Base-by-base conservation (phyloP, 805 yeast genomes). In the Brettanomyces bruxellensis region DNA sequence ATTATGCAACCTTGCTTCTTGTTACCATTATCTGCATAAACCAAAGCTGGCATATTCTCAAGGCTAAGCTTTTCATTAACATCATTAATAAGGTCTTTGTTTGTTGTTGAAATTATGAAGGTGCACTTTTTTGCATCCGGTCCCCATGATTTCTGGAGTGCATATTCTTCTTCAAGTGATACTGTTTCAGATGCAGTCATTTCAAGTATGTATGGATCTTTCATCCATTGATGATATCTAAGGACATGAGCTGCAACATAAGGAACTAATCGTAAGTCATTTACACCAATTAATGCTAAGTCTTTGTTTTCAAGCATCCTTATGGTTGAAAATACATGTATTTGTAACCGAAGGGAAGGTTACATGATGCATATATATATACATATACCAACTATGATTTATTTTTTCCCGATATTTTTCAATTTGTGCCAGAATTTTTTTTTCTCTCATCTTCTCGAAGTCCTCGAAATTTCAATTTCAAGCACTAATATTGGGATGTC, bases 191-290 rank as follows among this genome's bases (percentile, higher is more conserved):
- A 38, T 14, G 41, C 41, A 7, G 41, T 38, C 41, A 38, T 38
- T 23, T 38, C 41, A 13, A 38, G 41, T 13, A 38, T 22, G 41
- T 38, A 38, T 3, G 41, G 41, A 38, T 38, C 41, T 23, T 38
- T 38, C 25, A 38, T 14, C 41, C 41, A 38, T 23, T 38, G 41
- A 38, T 38, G 41, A 38, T 38, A 38, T 23, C 41, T 38, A 18
- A 25, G 41, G 18, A 38, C 41, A 14, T 38, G 41, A 23, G n/a
- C 5, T 6, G 25, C 7, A 13, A 14, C 41, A 38, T 38, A 38
- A 7, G 41, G 41, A 14, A 38, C 41, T 12, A 38, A 24, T 22
- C 25, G 23, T 13, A 38, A 12, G 14, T 24, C 7, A 24, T 38
- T 7, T 38, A 5, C 11, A 7, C 41, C 41, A 6, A 35, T n/a